A percentile compares a stretch with the other conserved stretches of the same genome.
These are phyloP conservation scores for Fusarium sp. DNA, from an alignment of 2,329 filamentous ascomycete species.

Conservation along the genomic window DNA sequence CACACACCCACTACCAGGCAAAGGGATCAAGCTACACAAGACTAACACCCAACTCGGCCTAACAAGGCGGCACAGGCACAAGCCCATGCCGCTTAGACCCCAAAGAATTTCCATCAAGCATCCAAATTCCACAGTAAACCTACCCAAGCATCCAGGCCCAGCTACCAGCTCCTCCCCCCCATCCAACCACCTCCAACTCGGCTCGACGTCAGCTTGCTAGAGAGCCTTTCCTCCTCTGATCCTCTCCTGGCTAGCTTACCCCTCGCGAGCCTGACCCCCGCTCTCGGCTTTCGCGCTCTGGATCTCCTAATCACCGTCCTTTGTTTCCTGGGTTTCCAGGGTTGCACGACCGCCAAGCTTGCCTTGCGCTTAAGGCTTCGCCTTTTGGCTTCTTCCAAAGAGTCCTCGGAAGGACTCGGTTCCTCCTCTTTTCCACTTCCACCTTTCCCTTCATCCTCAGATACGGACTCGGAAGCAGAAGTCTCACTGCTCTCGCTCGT, in stretches of 20 bases:
- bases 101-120: neutral
- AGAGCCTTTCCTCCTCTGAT: neutral
- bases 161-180: neutral
- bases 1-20: too few relatives aligned
- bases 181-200: neutral
- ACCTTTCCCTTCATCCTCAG: neutral
- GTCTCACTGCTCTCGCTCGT: conserved; percentile 21
- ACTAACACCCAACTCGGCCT: too few relatives aligned
- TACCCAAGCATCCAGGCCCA: neutral
- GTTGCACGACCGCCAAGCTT: neutral
- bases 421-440: neutral
- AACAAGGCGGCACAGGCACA: too few relatives aligned
- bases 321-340: conserved; percentile 14
- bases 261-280: neutral
- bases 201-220: too few relatives aligned
- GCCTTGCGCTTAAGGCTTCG: conserved; percentile 34
- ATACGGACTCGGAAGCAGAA: neutral
- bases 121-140: neutral
- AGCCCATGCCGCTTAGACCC: too few relatives aligned
- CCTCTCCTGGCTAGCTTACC: neutral
- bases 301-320: neutral
- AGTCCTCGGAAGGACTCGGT: neutral
- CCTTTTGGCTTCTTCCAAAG: neutral
- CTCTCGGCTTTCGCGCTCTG: too few relatives aligned
- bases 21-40: too few relatives aligned